Evolutionary conservation across 768 basidiomycete species (phyloP), one percentile per base, ranked within the genome.

Genomic region (Tylopilus intermedius): DNA sequence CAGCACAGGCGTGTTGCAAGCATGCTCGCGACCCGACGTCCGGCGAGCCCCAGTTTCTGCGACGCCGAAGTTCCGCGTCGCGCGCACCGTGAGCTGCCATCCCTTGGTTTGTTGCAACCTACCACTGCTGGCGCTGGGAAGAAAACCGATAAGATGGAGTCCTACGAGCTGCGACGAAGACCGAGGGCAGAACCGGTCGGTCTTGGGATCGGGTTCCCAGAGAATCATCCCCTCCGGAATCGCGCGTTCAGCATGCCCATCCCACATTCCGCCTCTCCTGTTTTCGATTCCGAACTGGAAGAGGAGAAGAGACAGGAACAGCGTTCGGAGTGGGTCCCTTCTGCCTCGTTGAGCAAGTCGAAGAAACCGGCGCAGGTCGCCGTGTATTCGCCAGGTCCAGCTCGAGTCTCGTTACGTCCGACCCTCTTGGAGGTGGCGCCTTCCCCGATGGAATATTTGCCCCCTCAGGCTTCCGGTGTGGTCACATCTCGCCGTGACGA

Each of bases 171-270:
- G 30, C 50, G 47, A 47, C 54, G 15, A n/a, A 56, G 49, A 30
- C 26, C 45, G 13, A 50, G 32, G 21, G 49, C 29, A n/a, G 55
- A 51, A 33, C 62, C 44, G 10, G 35, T 66, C 32, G 66, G 66
- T 24, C 54, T 66, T 8, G 66, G 65, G 27, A 57, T 66, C 30
- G 62, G 64, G 9, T 61, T 68, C 45, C 67, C 65, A 15, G 59
- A 63, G 37, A 54, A 49, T 22, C 62, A 68, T 15, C 65, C 56
- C 8, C 39, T 59, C 5, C 56, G 50, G 2, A 32, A 43, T 40
- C 65, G 67, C 0, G 55, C 59, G 6, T 57, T 51, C 26, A 62
- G 54, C 26, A 58, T 62, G 59, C 65, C 67, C 1, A 35, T 56
- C 1, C 39, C 50, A 15, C 11, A n/a, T 5, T 40, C 45, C 8